phyloP scores from a whole-genome alignment of 352 stramenopile genomes.

The Phytophthora niederhauseri region DNA sequence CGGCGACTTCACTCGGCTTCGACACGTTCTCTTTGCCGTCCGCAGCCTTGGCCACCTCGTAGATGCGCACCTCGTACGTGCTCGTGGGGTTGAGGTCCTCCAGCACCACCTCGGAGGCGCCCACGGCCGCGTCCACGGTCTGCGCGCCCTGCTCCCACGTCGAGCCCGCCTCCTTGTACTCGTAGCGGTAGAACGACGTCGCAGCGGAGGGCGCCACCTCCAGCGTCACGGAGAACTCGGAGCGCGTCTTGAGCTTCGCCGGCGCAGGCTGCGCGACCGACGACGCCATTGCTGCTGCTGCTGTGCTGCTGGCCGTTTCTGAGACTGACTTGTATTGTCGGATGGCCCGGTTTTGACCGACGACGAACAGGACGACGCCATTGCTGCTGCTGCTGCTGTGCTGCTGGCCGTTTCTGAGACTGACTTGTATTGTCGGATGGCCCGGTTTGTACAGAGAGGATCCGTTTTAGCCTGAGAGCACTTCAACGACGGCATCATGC shows the following conservation, averaged over 20 bases:
- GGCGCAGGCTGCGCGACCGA: slow-evolving; percentile 40
- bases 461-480: neutral
- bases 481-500: neutral
- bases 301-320: neutral
- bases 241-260: slow-evolving; percentile 75
- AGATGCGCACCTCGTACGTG: slow-evolving; percentile 88
- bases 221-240: slow-evolving; percentile 86
- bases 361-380: no score
- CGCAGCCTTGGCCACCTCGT: slow-evolving; percentile 48
- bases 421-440: neutral
- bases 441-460: neutral
- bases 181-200: slow-evolving; percentile 58
- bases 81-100: slow-evolving; percentile 90
- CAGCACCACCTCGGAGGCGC: slow-evolving; percentile 61
- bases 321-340: neutral
- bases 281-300: neutral
- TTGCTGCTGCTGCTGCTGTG: slow-evolving; percentile 2
- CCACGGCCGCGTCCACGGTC: slow-evolving; percentile 46
- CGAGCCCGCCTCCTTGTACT: slow-evolving; percentile 71
- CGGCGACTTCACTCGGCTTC: slow-evolving; percentile 68
- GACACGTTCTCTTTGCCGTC: slow-evolving; percentile 56
- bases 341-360: neutral
- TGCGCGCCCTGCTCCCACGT: slow-evolving; percentile 43
- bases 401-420: no score
- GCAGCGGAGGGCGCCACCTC: slow-evolving; percentile 40